Percentiles rank a stretch among this genome's conserved stretches.
phyloP scores from a whole-genome alignment of 2,329 filamentous ascomycete genomes.

The Hysterium pulicare region DNA sequence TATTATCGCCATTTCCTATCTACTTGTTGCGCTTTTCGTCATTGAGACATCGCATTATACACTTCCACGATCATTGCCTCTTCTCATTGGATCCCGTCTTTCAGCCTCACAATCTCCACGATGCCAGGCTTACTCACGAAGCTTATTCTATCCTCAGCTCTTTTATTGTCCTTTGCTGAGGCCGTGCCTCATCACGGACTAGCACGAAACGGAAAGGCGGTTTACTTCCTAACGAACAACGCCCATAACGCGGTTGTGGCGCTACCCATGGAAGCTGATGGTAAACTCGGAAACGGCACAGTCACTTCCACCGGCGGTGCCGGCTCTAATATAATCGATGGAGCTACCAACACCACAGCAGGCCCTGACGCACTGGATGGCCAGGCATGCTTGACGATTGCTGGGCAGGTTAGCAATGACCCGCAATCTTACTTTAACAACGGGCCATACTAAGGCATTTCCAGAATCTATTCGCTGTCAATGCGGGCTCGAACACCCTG shows the following conservation, averaged over 20 bases:
- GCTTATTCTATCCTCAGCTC: neutral
- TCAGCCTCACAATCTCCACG: too few species aligned
- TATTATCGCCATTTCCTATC: too few species aligned
- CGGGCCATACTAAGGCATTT: slow-evolving; percentile 7
- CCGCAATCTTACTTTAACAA: slow-evolving; percentile 11
- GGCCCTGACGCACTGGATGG: slow-evolving; percentile 51
- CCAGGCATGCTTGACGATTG: slow-evolving; percentile 51
- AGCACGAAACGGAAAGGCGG: slow-evolving; percentile 38
- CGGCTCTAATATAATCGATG: slow-evolving; percentile 44
- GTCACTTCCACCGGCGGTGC: slow-evolving; percentile 48
- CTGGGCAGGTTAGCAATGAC: slow-evolving; percentile 43
- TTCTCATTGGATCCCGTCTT: too few species aligned
- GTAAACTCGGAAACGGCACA: slow-evolving; percentile 44
- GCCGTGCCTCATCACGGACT: neutral
- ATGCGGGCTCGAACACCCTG: slow-evolving; percentile 39
- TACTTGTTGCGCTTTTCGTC: too few species aligned
- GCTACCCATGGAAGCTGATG: slow-evolving; percentile 47
- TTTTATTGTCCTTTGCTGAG: neutral
- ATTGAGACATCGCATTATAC: too few species aligned
- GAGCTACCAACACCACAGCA: slow-evolving; percentile 36
- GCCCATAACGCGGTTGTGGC: slow-evolving; percentile 50
- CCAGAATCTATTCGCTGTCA: slow-evolving; percentile 54
- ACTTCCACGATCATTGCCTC: too few species aligned
- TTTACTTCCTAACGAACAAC: slow-evolving; percentile 58
- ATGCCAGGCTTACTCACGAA: neutral